A percentile compares a stretch with the other conserved stretches of the same genome.
Conservation (phyloP, 495 filamentous ascomycete species). For the Talaromyces wortmannii region DNA sequence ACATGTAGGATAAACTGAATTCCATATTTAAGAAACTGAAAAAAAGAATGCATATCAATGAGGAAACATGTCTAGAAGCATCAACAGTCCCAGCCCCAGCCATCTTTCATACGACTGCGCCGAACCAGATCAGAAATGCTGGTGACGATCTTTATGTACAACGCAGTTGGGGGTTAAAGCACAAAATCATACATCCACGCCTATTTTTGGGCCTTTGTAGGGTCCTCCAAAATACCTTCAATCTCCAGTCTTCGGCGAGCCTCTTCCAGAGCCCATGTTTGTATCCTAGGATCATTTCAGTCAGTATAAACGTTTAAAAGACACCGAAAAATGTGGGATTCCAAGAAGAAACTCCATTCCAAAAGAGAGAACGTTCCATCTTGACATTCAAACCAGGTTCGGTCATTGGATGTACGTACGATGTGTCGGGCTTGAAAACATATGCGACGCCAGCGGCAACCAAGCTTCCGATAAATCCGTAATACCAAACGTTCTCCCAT, state of each 20-base stretch:
- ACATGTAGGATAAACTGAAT: too few species aligned
- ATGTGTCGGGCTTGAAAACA: conserved; percentile 97
- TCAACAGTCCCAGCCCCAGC: conserved; percentile 14
- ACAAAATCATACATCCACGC: conserved; percentile 23
- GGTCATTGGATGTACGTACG: conserved; percentile 53
- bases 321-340: neutral
- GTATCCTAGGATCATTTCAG: conserved; percentile 62
- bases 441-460: conserved; percentile 71
- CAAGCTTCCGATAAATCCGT: conserved; percentile 84
- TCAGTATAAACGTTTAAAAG: neutral
- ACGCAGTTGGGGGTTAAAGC: conserved; percentile 9
- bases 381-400: neutral
- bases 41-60: conserved; percentile 20
- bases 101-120: conserved; percentile 5
- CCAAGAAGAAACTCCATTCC: neutral
- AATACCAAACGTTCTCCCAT: conserved; percentile 86
- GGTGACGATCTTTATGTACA: conserved; percentile 41
- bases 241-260: conserved; percentile 86
- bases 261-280: conserved; percentile 98
- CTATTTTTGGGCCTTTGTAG: conserved; percentile 41
- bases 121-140: conserved; percentile 25
- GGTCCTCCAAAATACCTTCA: conserved; percentile 87
- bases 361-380: neutral
- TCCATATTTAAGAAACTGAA: conserved; percentile 1
- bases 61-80: conserved; percentile 35